Evolutionary conservation across 139 green algal species (phyloP), one percentile per base, ranked within the genome.

Genomic region (Desmodesmus armatus): DNA sequence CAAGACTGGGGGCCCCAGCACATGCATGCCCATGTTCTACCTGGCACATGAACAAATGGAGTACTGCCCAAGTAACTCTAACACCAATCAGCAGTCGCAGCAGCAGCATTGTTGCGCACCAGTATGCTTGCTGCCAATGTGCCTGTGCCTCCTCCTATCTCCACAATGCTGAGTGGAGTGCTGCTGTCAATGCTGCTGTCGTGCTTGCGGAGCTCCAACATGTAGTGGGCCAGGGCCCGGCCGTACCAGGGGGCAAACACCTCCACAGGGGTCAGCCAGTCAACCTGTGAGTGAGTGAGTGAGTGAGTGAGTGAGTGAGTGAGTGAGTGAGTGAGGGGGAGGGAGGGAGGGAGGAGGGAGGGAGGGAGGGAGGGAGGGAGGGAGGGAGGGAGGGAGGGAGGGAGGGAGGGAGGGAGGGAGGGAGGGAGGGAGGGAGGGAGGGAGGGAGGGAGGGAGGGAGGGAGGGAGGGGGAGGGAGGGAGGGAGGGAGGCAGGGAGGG

Each of bases 101-200:
- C 60, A 69, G 60, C 21, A 75, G 41, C 11, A 29, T 5, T 6
- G 6, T 1, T 21, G 21, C 90, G 49, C 78, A 96, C 93, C 91
- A 98, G 85, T 0, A 97, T 84, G 83, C 95, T 88, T 7, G 55
- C 60, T 0, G 95, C 95, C 40, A 98, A 89, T 0, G 92, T 95
- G 44, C 95, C 95, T 9, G 92, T 96, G 40, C 95, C 95, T 13
- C 93, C 95, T 1, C 95, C 95, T 23, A 98, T 83, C 90, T 98
- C 95, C 15, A 92, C 85, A 0, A 98, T 93, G 11, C 58, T n/a
- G 47, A 98, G 85, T 37, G 91, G 89, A 31, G 35, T 23, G 58
- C 40, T 60, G 73, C 27, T 58, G 47, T 63, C 33, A 6, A 47
- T 29, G 27, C 43, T 44, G 53, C n/a, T n/a, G 0, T 37, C 53